Evolutionary conservation across 1,139 yeast genomes (phyloP).

Genomic region (Lodderomyces theae): DNA sequence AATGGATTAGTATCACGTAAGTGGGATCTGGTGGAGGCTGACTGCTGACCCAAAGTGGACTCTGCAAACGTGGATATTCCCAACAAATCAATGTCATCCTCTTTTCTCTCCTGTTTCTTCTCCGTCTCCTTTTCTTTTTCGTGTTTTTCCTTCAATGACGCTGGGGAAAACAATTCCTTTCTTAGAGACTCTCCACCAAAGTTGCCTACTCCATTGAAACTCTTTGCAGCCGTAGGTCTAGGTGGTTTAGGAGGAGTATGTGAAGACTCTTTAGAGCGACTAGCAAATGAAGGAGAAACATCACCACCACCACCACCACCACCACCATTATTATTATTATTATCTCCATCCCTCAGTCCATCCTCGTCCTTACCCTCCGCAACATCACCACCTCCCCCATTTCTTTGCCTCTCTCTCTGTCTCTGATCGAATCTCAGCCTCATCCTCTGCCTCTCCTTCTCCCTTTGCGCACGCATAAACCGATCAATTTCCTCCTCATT

Average conservation of each 20-base stretch:
- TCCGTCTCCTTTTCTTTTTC: background rate
- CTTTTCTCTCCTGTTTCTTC: no score
- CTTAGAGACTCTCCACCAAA: background rate
- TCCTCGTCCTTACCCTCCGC: no score
- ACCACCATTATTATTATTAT: no score
- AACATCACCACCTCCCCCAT: background rate
- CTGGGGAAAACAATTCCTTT: no score
- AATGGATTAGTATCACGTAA: slow-evolving; percentile 20
- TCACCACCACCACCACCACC: background rate
- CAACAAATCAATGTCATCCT: slow-evolving; percentile 25
- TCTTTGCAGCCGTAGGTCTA: slow-evolving; percentile 4
- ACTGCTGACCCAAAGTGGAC: slow-evolving; percentile 1
- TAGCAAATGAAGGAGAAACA: background rate
- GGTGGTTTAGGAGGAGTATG: slow-evolving; percentile 4
- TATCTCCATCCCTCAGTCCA: no score
- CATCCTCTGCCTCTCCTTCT: slow-evolving; percentile 36
- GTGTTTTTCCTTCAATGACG: no score
- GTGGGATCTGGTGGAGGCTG: slow-evolving; percentile 6
- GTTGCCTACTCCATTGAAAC: background rate
- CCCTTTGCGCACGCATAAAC: slow-evolving; percentile 38
- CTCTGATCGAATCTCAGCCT: slow-evolving; percentile 24
- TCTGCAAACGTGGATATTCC: slow-evolving; percentile 17
- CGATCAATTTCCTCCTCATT: slow-evolving; percentile 41
- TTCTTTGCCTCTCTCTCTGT: no score
- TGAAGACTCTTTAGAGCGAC: slow-evolving; percentile 1